Percentiles rank a stretch among this genome's conserved stretches.
Conservation (phyloP, 2,329 filamentous ascomycete species). For the Diaporthe velutina region DNA sequence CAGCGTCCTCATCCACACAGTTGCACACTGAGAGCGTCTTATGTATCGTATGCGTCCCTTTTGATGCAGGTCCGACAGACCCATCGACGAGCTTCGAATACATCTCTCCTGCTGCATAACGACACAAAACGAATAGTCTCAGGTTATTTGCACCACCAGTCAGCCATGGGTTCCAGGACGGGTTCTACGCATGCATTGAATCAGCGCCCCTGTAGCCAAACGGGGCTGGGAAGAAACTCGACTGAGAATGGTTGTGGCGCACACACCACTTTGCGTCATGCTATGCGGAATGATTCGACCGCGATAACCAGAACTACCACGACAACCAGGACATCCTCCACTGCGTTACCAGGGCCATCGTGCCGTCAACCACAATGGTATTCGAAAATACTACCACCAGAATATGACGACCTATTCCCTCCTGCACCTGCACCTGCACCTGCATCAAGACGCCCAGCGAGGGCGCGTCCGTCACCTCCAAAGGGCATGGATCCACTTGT, state of each 20-base stretch:
- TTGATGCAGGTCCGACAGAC: too few species aligned
- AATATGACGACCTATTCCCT: not conserved
- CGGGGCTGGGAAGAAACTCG: too few species aligned
- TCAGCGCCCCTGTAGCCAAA: not conserved
- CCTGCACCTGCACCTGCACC: too few species aligned
- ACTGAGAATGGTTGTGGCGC: not conserved
- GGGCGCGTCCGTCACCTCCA: not conserved
- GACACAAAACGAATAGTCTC: too few species aligned
- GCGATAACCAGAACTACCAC: too few species aligned
- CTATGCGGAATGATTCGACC: not conserved
- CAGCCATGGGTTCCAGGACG: not conserved
- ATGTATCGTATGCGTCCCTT: too few species aligned
- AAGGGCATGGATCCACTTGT: not conserved
- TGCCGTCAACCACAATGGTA: not conserved
- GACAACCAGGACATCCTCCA: not conserved
- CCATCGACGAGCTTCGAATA: not conserved
- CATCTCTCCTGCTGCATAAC: too few species aligned
- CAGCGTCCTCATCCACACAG: too few species aligned
- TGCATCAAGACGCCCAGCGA: not conserved
- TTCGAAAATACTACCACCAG: not conserved
- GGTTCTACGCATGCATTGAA: not conserved
- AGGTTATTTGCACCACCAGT: not conserved
- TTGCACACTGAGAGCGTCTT: too few species aligned
- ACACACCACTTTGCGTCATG: not conserved
- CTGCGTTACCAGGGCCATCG: too few species aligned